Base-by-base conservation (phyloP, 2,329 filamentous ascomycete species). In the Xylaria sp. region DNA sequence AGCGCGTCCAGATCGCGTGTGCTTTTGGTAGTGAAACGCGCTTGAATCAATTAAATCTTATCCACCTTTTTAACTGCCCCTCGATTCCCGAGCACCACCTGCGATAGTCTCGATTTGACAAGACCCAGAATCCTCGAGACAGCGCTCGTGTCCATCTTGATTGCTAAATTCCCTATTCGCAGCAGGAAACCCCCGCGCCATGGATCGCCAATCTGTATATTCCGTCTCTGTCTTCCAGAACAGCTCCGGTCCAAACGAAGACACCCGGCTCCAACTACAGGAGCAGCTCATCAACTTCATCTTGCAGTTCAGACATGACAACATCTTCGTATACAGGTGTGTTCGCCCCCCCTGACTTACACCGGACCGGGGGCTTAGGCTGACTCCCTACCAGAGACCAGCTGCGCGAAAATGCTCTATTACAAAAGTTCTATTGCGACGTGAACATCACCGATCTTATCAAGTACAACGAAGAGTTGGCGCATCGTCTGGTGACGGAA, bases 361-460 rank as follows among this genome's bases (percentile, higher is more conserved):
- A 6, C 7, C 3, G 3, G 18, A 2, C 23, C 2, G n/a, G 4
- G n/a, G 3, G 3, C 15, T 13, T 20, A 39, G 1, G 46, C 79
- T 85, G 69, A 84, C 65, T 5, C 12, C 7, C 56, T 8, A 31
- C 3, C 75, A 97, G 96, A 88, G 95, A 98, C 77, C 96, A 98
- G 82, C 89, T 99, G 68, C 90, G 93, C 76, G 94, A 98, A 79
- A 99, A 99, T 83, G 94, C 96, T 8, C 88, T 98, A 1, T 86
- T 97, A 51, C 96, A 97, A 80, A 94, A 94, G 76, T 98, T 94
- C 83, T 98, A 91, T 81, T 98, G 96, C 84, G 95, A 99, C 80
- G 89, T 99, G 79, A 94, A 99, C 80, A 93, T 99, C 75, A 93
- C 92, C 71, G 95, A 99, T 80, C 84, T 99, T 68, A 98, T 98